Conservation (phyloP, 83 land plant species). For the Thuja plicata region DNA sequence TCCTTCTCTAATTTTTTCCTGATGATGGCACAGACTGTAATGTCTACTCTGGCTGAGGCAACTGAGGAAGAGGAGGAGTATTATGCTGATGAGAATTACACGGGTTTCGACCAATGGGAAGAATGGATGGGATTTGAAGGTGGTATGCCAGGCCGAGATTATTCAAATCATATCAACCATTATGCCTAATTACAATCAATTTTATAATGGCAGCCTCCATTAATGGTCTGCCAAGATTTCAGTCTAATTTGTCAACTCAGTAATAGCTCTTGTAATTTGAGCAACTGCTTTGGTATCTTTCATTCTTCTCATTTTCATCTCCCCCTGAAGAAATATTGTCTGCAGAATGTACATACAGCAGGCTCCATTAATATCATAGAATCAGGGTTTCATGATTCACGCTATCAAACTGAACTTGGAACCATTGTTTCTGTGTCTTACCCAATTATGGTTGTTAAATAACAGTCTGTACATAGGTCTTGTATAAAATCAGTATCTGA, state of each 20-base stretch:
- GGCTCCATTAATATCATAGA: not conserved
- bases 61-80: not conserved
- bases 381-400: too few relatives aligned
- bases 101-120: not conserved
- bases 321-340: too few relatives aligned
- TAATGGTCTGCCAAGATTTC: not conserved
- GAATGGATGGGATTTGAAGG: slow-evolving; percentile 1
- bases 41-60: not conserved
- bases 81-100: not conserved
- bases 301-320: too few relatives aligned
- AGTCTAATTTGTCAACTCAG: not conserved
- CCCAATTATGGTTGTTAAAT: too few relatives aligned
- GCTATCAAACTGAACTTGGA: too few relatives aligned
- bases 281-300: not conserved
- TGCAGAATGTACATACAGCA: not conserved
- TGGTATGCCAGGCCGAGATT: not conserved
- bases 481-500: too few relatives aligned
- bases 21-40: not conserved
- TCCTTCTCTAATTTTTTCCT: too few relatives aligned
- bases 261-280: not conserved
- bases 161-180: not conserved
- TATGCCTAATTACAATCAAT: not conserved
- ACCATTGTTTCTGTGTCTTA: too few relatives aligned
- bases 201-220: not conserved
- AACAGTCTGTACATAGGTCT: too few relatives aligned